Conservation (phyloP, 1,284 basidiomycete genomes). For the Mycena sp. region DNA sequence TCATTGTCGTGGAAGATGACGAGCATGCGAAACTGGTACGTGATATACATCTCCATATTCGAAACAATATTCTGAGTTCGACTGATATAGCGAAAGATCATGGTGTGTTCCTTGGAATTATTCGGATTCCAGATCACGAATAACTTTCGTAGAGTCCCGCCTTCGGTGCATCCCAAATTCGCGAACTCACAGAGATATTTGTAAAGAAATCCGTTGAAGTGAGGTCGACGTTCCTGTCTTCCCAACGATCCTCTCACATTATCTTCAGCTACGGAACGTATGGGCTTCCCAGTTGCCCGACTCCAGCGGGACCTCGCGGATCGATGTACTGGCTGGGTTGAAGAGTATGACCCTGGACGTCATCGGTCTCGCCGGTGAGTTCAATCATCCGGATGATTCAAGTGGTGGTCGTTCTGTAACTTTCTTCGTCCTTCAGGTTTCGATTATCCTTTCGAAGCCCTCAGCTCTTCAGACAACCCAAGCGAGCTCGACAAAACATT, state of each 20-base stretch:
- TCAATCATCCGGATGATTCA: no score
- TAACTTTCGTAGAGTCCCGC: constrained; percentile 59
- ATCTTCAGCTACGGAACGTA: constrained; percentile 54
- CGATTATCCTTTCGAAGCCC: no score
- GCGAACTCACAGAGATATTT: constrained; percentile 64
- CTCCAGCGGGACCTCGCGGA: constrained; percentile 37
- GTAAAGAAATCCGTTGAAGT: constrained; percentile 61
- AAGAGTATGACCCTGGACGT: constrained; percentile 71
- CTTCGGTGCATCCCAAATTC: constrained; percentile 63
- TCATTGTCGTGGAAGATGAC: constrained; percentile 35
- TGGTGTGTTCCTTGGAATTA: constrained; percentile 41
- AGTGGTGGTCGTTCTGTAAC: no score
- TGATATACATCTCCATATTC: neutral
- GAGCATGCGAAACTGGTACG: constrained; percentile 60
- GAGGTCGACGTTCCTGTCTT: neutral
- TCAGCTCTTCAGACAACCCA: no score
- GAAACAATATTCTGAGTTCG: neutral
- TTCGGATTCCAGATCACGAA: neutral
- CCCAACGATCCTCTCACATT: neutral
- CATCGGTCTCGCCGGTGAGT: constrained; percentile 70
- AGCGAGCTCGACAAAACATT: no score
- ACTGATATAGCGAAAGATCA: constrained; percentile 47
- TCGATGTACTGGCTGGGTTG: constrained; percentile 66
- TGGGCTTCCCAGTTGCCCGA: constrained; percentile 48
- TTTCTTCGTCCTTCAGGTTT: no score